phyloP scores from a whole-genome alignment of 345 rosid genomes.

The Physaria fendleri region DNA sequence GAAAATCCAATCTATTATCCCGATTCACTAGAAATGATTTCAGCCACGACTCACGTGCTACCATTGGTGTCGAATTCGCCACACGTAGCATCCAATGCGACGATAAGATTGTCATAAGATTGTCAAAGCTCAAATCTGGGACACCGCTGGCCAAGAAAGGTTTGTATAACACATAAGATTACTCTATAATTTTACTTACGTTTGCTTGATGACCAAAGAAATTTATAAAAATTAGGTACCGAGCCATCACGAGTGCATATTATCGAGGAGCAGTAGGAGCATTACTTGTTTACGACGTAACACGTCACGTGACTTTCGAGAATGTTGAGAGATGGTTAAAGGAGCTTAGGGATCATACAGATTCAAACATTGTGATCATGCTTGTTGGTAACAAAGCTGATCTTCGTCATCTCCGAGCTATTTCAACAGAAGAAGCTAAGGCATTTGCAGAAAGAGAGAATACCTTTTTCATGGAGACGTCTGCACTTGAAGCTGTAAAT shows the following conservation, averaged over 20 bases:
- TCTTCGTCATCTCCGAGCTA: conserved; percentile 78
- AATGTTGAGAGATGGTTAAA: conserved; percentile 88
- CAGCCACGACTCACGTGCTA: conserved; percentile 79
- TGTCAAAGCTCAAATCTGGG: conserved; percentile 99
- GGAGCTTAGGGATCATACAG: conserved; percentile 83
- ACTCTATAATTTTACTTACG: too few species aligned
- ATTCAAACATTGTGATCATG: conserved; percentile 81
- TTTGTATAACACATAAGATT: too few species aligned
- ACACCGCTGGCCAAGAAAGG: conserved; percentile 96
- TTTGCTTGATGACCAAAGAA: neutral
- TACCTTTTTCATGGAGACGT: conserved; percentile 80
- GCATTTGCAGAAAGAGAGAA: conserved; percentile 67
- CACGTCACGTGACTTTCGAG: conserved; percentile 79
- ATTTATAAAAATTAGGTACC: conserved; percentile 37
- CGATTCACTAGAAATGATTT: conserved; percentile 82
- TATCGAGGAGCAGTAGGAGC: conserved; percentile 92
- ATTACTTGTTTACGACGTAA: conserved; percentile 72
- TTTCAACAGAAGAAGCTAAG: conserved; percentile 58
- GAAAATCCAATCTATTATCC: conserved; percentile 75
- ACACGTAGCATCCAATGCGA: conserved; percentile 74
- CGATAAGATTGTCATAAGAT: conserved; percentile 74
- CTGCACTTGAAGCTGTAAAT: conserved; percentile 76
- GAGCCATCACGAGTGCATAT: conserved; percentile 88
- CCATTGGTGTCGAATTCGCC: conserved; percentile 89
- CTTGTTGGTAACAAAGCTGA: conserved; percentile 92